A percentile compares a stretch with the other conserved stretches of the same genome.
Evolutionary conservation across 306 rosid genomes (phyloP).

Genomic region (Ammopiptanthus mongolicus): DNA sequence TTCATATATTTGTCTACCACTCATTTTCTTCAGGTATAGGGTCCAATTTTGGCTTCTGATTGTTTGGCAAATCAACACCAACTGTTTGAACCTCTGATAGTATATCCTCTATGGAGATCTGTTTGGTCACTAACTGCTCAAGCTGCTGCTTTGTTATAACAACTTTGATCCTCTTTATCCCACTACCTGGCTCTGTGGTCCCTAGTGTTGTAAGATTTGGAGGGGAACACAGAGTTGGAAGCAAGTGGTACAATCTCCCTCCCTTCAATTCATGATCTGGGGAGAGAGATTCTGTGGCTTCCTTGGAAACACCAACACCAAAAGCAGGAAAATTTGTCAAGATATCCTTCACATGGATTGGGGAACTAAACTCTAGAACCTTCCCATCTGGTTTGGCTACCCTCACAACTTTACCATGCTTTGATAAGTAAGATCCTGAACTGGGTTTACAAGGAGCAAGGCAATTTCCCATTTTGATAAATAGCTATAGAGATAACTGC

Average conservation of each 20-base stretch:
- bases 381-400: constrained; percentile 58
- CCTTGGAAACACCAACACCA: constrained; percentile 38
- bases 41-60: constrained; percentile 47
- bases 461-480: constrained; percentile 58
- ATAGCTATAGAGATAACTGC: background rate
- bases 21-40: constrained; percentile 63
- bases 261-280: constrained; percentile 41
- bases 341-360: constrained; percentile 49
- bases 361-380: constrained; percentile 39
- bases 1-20: background rate
- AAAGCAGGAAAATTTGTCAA: constrained; percentile 30
- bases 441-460: constrained; percentile 27
- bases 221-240: constrained; percentile 22
- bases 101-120: constrained; percentile 46
- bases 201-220: background rate
- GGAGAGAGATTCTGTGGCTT: constrained; percentile 35
- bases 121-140: constrained; percentile 44
- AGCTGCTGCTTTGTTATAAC: constrained; percentile 63
- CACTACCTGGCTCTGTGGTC: background rate
- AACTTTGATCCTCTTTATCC: constrained; percentile 53
- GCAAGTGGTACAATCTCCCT: constrained; percentile 55
- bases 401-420: constrained; percentile 29
- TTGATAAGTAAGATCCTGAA: background rate
- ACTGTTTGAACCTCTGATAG: constrained; percentile 26
- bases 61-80: background rate